A percentile compares a stretch with the other conserved stretches of the same genome.
These are phyloP conservation scores for Peniophora sp. DNA, from an alignment of 1,284 basidiomycete genomes.

Conservation along the genomic window DNA sequence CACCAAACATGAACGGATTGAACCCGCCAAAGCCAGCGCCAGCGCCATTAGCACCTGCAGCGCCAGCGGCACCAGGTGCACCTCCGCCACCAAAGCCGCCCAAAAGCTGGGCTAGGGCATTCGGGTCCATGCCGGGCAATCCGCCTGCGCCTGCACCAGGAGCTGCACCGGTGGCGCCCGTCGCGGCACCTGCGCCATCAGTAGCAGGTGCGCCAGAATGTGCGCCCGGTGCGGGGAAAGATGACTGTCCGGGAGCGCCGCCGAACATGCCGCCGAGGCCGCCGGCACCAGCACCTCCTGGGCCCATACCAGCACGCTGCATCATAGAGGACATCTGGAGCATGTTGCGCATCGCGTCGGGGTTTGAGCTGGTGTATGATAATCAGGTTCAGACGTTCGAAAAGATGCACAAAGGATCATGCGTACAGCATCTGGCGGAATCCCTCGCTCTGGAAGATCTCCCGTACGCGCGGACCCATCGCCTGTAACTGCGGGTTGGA, in stretches of 20 bases:
- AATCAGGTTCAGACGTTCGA: not conserved
- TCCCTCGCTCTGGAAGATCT: slow-evolving; percentile 73
- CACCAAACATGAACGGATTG: slow-evolving; percentile 23
- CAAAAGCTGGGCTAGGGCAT: slow-evolving; percentile 8
- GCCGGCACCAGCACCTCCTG: slow-evolving; percentile 16
- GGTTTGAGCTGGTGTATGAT: slow-evolving; percentile 52
- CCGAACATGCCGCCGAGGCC: slow-evolving; percentile 17
- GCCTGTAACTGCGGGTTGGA: slow-evolving; percentile 72
- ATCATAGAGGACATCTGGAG: slow-evolving; percentile 70
- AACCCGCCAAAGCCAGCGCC: slow-evolving; percentile 7
- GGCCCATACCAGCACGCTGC: slow-evolving; percentile 13
- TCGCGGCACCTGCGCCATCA: slow-evolving; percentile 9
- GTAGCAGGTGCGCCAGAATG: slow-evolving; percentile 9
- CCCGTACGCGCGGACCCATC: slow-evolving; percentile 76
- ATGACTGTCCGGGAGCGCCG: slow-evolving; percentile 13
- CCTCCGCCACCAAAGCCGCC: slow-evolving; percentile 15
- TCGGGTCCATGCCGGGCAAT: slow-evolving; percentile 9
- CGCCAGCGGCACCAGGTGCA: slow-evolving; percentile 10
- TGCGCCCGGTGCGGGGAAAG: slow-evolving; percentile 54
- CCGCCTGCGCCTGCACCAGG: slow-evolving; percentile 4
- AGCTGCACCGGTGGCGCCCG: slow-evolving; percentile 1
- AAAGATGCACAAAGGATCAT: not conserved
- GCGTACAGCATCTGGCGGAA: slow-evolving; percentile 76
- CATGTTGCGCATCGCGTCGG: slow-evolving; percentile 73
- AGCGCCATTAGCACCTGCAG: slow-evolving; percentile 8